Evolutionary conservation across 441 rosid species (phyloP), one percentile per base, ranked within the genome.

Genomic region (Isatis lusitanica): DNA sequence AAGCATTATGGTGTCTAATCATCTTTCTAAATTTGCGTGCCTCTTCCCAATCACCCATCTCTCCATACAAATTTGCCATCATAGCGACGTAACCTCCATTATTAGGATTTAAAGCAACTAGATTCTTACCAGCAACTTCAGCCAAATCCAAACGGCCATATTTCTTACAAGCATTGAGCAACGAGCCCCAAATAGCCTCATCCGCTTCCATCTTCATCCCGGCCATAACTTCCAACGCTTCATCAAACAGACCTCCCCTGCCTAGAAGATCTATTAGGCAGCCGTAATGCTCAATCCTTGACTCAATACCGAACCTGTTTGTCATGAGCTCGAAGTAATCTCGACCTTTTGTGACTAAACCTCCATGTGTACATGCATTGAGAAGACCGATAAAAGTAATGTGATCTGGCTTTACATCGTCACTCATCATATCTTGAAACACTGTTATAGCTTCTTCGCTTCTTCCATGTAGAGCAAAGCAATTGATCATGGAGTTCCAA

Each of bases 11-110:
- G 31, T 86, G 80, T 67, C 85, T 85, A 52, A 90, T 72, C 82
- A 31, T 84, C 81, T 81, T 90, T 78, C 98, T 85, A 51, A 89
- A 86, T 60, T 9, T 77, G 6, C 88, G 80, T 44, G 78, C 93
- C 60, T 86, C 90, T 50, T 89, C 92, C 97, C 97, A 93, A 48
- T 88, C 81, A 64, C 92, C 97, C 38, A 84, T 80, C 74, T 81
- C 88, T 6, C 84, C 95, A 55, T 90, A 88, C 67, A 87, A 71
- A 81, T 90, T 89, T 2, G 95, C 98, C 81, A 92, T 66, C 93
- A 90, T 89, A 39, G 80, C 38, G 0, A 91, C 83, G 67, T 93
- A 89, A 50, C 92, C 88, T 58, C 90, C 95, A 78, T 88, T 89
- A 42, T 76, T 79, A 11, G 91, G 91, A 73, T 88, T 87, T 4